phyloP scores from a whole-genome alignment of 2,329 filamentous ascomycete species.

The Bipolaris gigantea region DNA sequence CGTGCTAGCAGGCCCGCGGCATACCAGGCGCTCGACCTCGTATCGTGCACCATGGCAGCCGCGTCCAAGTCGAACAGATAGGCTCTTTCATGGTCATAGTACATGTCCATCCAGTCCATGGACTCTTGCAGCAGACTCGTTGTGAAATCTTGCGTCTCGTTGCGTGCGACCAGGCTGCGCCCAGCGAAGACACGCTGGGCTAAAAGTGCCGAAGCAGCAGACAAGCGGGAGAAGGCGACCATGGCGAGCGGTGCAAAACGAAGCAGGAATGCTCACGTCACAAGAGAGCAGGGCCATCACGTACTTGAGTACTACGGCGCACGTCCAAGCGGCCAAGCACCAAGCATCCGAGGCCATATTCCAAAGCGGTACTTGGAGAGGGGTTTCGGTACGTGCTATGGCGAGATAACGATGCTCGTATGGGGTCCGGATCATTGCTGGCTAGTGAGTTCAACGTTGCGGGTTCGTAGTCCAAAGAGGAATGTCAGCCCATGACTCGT shows the following conservation, averaged over 20 bases:
- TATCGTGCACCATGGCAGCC: conserved; percentile 58
- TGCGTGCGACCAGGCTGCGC: conserved; percentile 12
- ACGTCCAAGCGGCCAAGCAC: background rate
- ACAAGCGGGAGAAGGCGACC: conserved; percentile 15
- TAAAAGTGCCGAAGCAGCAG: conserved; percentile 16
- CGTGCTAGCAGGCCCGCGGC: conserved; percentile 60
- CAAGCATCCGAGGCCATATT: background rate
- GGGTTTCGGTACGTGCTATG: conserved; percentile 6
- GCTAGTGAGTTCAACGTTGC: background rate
- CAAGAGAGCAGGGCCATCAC: background rate
- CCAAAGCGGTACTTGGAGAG: background rate
- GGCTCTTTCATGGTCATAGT: conserved; percentile 56
- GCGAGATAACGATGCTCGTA: conserved; percentile 4
- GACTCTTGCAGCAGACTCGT: conserved; percentile 46
- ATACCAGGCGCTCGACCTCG: conserved; percentile 62
- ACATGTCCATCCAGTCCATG: conserved; percentile 59
- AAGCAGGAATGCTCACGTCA: background rate
- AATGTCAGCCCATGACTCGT: conserved; percentile 6
- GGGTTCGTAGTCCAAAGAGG: conserved; percentile 1
- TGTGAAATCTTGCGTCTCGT: conserved; percentile 22
- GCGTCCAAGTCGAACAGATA: conserved; percentile 58
- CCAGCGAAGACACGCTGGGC: conserved; percentile 10
- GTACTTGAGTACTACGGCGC: background rate
- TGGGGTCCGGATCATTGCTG: conserved; percentile 4
- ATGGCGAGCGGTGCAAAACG: background rate